These are phyloP conservation scores for Colletotrichum destructivum DNA, from an alignment of 2,329 filamentous ascomycete species.

Conservation along the genomic window DNA sequence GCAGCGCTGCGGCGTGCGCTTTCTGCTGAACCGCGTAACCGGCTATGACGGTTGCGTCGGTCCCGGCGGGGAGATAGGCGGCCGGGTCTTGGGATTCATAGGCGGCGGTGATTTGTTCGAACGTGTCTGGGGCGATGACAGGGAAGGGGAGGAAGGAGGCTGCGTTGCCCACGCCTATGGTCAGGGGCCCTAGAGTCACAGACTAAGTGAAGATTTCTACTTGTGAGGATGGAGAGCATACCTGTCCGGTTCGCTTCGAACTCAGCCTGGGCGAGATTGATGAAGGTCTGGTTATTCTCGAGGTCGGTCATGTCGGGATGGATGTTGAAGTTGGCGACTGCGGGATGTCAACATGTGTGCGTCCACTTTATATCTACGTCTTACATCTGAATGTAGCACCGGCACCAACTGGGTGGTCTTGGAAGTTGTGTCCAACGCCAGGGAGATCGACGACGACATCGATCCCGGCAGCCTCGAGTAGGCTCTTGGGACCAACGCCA, in stretches of 20 bases:
- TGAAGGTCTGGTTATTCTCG: conserved; percentile 39
- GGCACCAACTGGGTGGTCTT: conserved; percentile 52
- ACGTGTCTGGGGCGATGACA: conserved; percentile 43
- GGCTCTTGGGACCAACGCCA: conserved; percentile 55
- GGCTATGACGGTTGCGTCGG: conserved; percentile 42
- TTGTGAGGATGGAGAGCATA: neutral
- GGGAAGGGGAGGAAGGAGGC: conserved; percentile 44
- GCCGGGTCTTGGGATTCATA: conserved; percentile 43
- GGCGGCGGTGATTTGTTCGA: conserved; percentile 41
- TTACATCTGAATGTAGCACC: conserved; percentile 42
- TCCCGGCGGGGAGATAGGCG: conserved; percentile 42
- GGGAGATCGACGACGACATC: conserved; percentile 69
- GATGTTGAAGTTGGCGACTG: conserved; percentile 43
- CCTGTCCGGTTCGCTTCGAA: conserved; percentile 40
- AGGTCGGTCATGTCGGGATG: conserved; percentile 42
- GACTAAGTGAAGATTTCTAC: neutral
- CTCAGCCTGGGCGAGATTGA: conserved; percentile 35
- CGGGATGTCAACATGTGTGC: neutral
- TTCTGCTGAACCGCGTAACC: conserved; percentile 59
- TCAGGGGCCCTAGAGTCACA: conserved; percentile 40
- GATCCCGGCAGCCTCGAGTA: conserved; percentile 61
- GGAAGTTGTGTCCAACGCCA: conserved; percentile 53
- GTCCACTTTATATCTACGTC: neutral
- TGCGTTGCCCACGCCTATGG: conserved; percentile 42
- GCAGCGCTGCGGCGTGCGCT: conserved; percentile 40